Base-by-base conservation (phyloP, 805 yeast genomes). In the Spathaspora arborariae region DNA sequence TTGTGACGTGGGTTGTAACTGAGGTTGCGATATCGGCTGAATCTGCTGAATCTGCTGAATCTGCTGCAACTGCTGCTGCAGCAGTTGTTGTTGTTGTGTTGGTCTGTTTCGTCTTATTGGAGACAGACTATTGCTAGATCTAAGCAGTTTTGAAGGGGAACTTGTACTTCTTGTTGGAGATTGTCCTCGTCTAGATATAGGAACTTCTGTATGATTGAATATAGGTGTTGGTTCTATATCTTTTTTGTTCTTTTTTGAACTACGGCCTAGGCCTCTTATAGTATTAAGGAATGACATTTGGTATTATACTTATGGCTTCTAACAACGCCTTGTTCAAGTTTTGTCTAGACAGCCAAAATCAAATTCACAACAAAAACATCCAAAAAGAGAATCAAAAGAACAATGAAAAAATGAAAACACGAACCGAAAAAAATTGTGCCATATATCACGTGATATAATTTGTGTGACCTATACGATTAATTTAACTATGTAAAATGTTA, bases 231-330 rank as follows among this genome's bases (percentile, higher is more conserved):
- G 47, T 16, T 66, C 68, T 34, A 59, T 45, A 38, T 68, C 70
- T 52, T 69, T 71, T 50, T 72, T 75, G 40, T 62, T 68, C 56
- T 75, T 74, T 48, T 75, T 73, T 27, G 76, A 67, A 49, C 68
- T 64, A 53, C 77, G 62, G 18, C 77, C 76, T 44, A 75, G 63
- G 18, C 79, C 79, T 56, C 78, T 58, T 41, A 75, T 73, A 33
- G 78, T 71, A 53, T 70, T 71, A 35, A 74, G 63, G 51, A 74
- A 74, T 9, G 79, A 74, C 79, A 74, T 74, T 39, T n/a, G n/a
- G 4, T 30, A 15, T 30, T 30, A 30, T 30, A 13, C n/a, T 15
- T 30, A 30, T 30, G 15, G 35, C n/a, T 3, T 30, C 11, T 30
- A 15, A 3, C n/a, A 8, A 16, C n/a, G 10, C n/a, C n/a, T 4